Evolutionary conservation across 345 rosid species (phyloP).

Genomic region (Cardamine occulta): DNA sequence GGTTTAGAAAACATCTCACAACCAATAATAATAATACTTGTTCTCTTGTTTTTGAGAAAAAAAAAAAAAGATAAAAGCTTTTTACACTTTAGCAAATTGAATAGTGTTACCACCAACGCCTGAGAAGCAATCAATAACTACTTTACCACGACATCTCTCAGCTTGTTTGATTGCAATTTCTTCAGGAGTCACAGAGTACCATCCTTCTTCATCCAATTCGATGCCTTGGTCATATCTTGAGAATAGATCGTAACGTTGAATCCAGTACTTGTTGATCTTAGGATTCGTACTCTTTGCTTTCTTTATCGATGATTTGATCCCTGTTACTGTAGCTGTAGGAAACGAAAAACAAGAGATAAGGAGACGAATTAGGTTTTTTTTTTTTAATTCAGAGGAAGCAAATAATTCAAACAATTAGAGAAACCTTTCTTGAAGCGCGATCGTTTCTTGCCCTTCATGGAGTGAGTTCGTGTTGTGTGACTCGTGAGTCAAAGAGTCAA

Average conservation of each 20-base stretch:
- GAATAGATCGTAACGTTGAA: conserved; percentile 55
- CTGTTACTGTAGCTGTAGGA: neutral
- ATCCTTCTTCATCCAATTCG: conserved; percentile 57
- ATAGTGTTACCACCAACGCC: conserved; percentile 64
- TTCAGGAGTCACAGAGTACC: conserved; percentile 58
- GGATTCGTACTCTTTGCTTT: neutral
- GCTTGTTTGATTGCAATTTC: conserved; percentile 53
- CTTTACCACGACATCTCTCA: conserved; percentile 47
- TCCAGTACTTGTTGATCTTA: conserved; percentile 46
- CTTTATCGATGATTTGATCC: neutral
- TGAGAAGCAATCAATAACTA: conserved; percentile 54
- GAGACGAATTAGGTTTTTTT: neutral
- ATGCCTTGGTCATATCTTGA: conserved; percentile 54
- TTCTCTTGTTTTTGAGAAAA: neutral
- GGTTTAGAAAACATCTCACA: neutral
- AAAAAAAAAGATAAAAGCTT: neutral
- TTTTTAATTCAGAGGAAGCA: neutral
- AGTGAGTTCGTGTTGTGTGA: neutral
- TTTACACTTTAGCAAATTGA: conserved; percentile 53
- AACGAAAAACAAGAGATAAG: neutral
- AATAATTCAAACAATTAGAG: neutral
- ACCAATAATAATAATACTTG: neutral
- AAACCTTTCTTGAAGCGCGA: conserved; percentile 28
- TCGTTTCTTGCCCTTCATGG: conserved; percentile 26
- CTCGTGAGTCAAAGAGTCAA: conserved; percentile 16